Evolutionary conservation across 805 yeast genomes (phyloP), one percentile per base, ranked within the genome.

Genomic region (Naumovozyma dairenensis): DNA sequence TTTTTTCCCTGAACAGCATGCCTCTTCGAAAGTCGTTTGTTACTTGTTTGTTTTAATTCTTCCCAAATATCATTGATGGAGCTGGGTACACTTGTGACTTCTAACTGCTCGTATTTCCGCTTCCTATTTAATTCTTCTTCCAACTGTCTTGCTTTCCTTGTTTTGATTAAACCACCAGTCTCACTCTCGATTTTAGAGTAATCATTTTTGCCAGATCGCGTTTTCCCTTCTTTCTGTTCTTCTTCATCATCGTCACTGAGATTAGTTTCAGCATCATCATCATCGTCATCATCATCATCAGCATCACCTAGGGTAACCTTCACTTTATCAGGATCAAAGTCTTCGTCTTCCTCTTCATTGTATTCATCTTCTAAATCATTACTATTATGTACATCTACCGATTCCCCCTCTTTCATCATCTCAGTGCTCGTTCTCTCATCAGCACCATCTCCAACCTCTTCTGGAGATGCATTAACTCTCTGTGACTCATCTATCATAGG

Each of bases 161-260:
- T 83, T 46, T 74, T 72, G 22, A 83, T 69, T 34, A 78, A 66
- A 0, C 85, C 80, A n/a, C 79, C 80, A 10, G 62, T 49, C 29
- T 65, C 47, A 49, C 73, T 71, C 40, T 74, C 81, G 5, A 80
- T 71, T 3, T 58, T 57, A 5, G 71, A 62, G 50, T 80, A 80
- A 26, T 49, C 47, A 3, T 16, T 36, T n/a, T n/a, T n/a, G n/a
- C n/a, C n/a, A n/a, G n/a, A n/a, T n/a, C n/a, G n/a, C 56, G 6
- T 47, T 57, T 7, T 49, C 2, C 51, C 59, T 1, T 26, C 43
- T 29, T 26, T 33, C 2, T 53, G 65, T 2, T 51, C 59, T 1
- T 26, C 43, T 29, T 26, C 34, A 2, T 53, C 65, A 2, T 57
- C 71, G 5, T 53, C 63, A 3, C 55, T 64, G 0, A 53, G 60